Evolutionary conservation across 441 rosid species (phyloP).

Genomic region (Iberis amara): DNA sequence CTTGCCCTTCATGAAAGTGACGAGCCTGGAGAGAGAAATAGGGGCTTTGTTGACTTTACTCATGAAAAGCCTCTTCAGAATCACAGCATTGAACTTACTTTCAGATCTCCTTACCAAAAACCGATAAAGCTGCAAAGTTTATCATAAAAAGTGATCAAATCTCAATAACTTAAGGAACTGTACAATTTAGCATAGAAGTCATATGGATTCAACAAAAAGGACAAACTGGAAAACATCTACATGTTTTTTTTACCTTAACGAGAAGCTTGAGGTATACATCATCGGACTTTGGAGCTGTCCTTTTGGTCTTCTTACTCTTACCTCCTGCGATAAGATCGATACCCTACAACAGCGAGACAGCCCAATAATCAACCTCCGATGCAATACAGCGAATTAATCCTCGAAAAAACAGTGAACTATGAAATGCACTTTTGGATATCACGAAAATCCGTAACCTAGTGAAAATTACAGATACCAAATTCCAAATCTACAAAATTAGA

Average conservation of each 20-base stretch:
- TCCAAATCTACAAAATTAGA: neutral
- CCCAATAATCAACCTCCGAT: neutral
- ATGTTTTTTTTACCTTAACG: constrained; percentile 11
- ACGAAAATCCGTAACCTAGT: neutral
- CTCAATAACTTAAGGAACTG: too few relatives aligned
- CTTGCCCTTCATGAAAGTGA: constrained; percentile 53
- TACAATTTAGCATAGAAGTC: too few relatives aligned
- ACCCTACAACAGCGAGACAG: constrained; percentile 38
- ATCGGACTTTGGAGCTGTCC: constrained; percentile 74
- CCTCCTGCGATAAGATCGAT: constrained; percentile 87
- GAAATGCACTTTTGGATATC: neutral
- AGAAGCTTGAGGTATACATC: constrained; percentile 74
- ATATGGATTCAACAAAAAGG: too few relatives aligned
- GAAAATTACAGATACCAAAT: neutral
- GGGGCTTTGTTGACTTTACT: constrained; percentile 85
- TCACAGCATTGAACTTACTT: constrained; percentile 83
- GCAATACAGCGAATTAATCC: neutral
- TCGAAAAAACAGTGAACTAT: neutral
- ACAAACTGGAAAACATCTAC: too few relatives aligned
- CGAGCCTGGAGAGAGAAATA: constrained; percentile 65
- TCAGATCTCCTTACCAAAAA: constrained; percentile 80
- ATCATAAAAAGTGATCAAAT: too few relatives aligned
- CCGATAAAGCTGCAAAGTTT: constrained; percentile 50
- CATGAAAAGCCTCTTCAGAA: constrained; percentile 82
- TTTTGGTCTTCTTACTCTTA: constrained; percentile 74